Percentiles rank a stretch among this genome's conserved stretches.
These are phyloP conservation scores for Stereum hirsutum DNA, from an alignment of 1,284 basidiomycete species.

Conservation along the genomic window DNA sequence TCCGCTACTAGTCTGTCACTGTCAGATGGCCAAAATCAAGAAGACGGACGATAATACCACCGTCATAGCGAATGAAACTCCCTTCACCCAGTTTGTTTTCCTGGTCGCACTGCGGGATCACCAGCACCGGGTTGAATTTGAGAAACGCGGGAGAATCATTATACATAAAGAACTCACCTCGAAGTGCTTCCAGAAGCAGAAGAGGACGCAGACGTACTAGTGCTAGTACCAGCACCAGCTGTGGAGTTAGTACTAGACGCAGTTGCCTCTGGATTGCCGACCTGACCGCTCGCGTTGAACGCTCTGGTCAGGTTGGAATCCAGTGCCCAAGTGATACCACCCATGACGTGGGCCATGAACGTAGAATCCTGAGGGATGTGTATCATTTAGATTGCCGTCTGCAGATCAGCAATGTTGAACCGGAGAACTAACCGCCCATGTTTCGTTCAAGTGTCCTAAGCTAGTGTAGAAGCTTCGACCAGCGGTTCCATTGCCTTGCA, in stretches of 20 bases:
- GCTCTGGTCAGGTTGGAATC: conserved; percentile 50
- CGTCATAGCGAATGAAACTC: too few species aligned
- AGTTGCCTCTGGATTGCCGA: conserved; percentile 24
- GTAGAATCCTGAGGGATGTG: conserved; percentile 38
- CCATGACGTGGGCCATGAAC: conserved; percentile 63
- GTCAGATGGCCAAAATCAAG: too few species aligned
- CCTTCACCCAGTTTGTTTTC: too few species aligned
- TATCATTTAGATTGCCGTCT: background rate
- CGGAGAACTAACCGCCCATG: conserved; percentile 41
- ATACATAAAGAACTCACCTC: too few species aligned
- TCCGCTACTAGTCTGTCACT: too few species aligned
- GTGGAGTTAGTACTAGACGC: background rate
- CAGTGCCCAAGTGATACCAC: conserved; percentile 67
- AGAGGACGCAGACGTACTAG: background rate
- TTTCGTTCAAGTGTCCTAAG: conserved; percentile 67
- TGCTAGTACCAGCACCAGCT: background rate
- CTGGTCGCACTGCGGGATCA: too few species aligned
- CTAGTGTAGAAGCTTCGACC: conserved; percentile 81
- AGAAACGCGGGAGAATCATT: too few species aligned
- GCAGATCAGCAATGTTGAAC: background rate
- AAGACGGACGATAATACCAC: too few species aligned
- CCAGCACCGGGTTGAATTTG: too few species aligned
- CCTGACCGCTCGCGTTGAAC: conserved; percentile 35
- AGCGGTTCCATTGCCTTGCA: conserved; percentile 32
- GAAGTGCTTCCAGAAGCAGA: too few species aligned